These are phyloP conservation scores for Cyberlindnera bimundalis DNA, from an alignment of 805 yeast genomes.

Conservation along the genomic window DNA sequence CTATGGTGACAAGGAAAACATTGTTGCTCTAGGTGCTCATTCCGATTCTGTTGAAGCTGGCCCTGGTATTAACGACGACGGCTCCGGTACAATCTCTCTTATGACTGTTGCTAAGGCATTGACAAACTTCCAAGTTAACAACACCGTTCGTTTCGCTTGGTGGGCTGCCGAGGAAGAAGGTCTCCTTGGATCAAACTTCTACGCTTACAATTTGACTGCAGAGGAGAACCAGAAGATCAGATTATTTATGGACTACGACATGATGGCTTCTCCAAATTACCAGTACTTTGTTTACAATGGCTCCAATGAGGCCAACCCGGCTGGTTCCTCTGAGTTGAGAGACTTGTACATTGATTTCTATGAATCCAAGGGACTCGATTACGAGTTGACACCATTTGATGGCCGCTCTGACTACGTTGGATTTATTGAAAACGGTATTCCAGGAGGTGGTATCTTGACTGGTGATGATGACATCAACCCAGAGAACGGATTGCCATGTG, in stretches of 20 bases:
- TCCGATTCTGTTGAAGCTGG: conserved; percentile 89
- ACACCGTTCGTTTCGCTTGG: conserved; percentile 93
- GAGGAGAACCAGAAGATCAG: conserved; percentile 79
- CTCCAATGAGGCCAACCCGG: conserved; percentile 63
- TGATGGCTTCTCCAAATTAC: conserved; percentile 97
- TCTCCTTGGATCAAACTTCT: conserved; percentile 77
- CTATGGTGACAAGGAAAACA: conserved; percentile 79
- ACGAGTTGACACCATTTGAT: conserved; percentile 84
- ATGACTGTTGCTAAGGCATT: conserved; percentile 82
- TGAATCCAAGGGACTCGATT: conserved; percentile 60
- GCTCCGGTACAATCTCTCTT: conserved; percentile 83
- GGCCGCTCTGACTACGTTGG: conserved; percentile 97
- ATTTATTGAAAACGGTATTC: conserved; percentile 82
- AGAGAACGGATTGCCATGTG: conserved; percentile 68
- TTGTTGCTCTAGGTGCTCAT: conserved; percentile 90
- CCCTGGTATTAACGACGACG: conserved; percentile 96
- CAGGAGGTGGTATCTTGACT: conserved; percentile 94
- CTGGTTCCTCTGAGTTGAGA: conserved; percentile 83
- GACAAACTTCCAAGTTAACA: conserved; percentile 69
- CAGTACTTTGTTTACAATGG: conserved; percentile 89
- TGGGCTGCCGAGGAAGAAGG: conserved; percentile 99
- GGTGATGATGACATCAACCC: conserved; percentile 87
- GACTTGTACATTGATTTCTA: conserved; percentile 67
- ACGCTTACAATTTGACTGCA: conserved; percentile 60
- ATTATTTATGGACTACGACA: conserved; percentile 93